Conservation (phyloP, 345 rosid species). For the Triadica sebifera region DNA sequence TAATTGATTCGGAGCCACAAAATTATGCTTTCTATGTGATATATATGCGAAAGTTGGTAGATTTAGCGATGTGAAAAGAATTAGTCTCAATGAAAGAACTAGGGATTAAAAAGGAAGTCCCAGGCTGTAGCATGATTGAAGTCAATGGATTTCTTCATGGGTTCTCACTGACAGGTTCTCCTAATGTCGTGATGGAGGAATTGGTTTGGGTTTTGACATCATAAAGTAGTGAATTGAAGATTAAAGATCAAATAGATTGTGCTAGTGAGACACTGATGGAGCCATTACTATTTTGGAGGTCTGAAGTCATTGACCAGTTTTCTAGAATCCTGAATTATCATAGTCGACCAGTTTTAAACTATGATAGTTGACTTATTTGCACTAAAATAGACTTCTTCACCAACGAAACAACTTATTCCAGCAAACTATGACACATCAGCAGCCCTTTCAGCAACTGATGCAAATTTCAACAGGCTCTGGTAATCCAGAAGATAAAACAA, state of each 20-base stretch:
- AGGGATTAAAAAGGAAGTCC: conserved; percentile 46
- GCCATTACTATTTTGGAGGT: background rate
- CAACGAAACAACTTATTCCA: too few species aligned
- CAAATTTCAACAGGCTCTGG: too few species aligned
- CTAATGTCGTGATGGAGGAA: conserved; percentile 35
- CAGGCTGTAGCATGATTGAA: conserved; percentile 59
- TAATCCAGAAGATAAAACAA: background rate
- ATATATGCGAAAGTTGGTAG: conserved; percentile 53
- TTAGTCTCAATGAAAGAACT: conserved; percentile 42
- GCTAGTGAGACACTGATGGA: background rate
- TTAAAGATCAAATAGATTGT: background rate
- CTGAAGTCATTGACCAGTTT: background rate
- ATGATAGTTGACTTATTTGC: too few species aligned
- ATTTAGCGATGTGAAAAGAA: conserved; percentile 37
- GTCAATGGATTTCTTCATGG: conserved; percentile 50
- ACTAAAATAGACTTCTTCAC: too few species aligned
- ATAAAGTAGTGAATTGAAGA: conserved; percentile 35
- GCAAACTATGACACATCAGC: too few species aligned
- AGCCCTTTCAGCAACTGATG: too few species aligned
- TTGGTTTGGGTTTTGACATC: conserved; percentile 28
- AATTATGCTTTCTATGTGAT: conserved; percentile 60
- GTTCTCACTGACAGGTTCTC: conserved; percentile 42
- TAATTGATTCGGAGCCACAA: conserved; percentile 47
- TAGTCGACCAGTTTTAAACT: too few species aligned
- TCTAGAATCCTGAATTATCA: background rate